A percentile compares a stretch with the other conserved stretches of the same genome.
Conservation (phyloP, 2,329 filamentous ascomycete genomes). For the Fusarium duplospermum region DNA sequence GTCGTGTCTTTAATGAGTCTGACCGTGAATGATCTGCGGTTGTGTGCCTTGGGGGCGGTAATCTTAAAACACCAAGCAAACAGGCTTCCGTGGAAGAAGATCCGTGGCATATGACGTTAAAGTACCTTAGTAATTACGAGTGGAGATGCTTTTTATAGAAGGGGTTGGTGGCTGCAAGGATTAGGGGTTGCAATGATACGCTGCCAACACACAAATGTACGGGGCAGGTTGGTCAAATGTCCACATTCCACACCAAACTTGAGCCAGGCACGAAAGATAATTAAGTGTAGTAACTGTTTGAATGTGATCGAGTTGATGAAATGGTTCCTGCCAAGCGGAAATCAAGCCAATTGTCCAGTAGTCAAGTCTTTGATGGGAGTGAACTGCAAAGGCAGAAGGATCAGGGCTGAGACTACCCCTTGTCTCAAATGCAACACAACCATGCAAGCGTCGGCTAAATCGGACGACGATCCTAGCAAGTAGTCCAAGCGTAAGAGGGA, state of each 20-base stretch:
- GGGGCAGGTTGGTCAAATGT: neutral
- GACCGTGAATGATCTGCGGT: neutral
- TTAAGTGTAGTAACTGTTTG: neutral
- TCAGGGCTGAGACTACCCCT: neutral
- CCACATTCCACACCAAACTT: fast-evolving
- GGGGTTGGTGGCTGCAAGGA: neutral
- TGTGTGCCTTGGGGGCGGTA: neutral
- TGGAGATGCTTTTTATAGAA: neutral
- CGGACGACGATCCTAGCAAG: neutral
- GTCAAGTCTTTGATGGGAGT: neutral
- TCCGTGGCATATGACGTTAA: neutral
- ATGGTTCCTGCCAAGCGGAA: neutral
- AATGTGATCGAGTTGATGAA: neutral
- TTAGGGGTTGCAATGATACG: neutral
- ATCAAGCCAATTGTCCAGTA: neutral
- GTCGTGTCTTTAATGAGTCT: neutral
- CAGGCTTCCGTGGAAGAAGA: neutral
- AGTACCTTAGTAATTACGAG: neutral
- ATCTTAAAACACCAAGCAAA: neutral
- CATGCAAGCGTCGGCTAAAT: neutral
- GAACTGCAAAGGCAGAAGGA: neutral
- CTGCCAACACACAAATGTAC: neutral
- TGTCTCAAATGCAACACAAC: neutral
- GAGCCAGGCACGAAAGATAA: neutral
- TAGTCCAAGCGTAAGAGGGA: neutral